These are phyloP conservation scores for Xylaria flabelliformis DNA, from an alignment of 495 filamentous ascomycete species.

Conservation along the genomic window DNA sequence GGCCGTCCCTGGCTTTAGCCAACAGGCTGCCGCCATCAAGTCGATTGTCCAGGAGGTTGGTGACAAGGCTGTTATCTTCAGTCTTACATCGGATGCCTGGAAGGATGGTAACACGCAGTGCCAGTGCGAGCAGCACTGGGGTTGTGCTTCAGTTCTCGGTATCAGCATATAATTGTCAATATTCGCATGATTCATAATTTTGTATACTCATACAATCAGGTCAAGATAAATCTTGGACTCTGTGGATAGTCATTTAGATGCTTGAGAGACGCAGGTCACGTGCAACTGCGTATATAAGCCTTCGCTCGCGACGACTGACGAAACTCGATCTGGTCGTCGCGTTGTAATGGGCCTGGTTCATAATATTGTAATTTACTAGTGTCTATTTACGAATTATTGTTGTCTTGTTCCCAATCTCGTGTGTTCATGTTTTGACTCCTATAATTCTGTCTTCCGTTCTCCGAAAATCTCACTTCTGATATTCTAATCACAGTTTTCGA, in stretches of 20 bases:
- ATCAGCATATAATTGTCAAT: conserved; percentile 36
- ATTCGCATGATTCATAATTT: conserved; percentile 25
- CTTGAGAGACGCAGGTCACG: neutral
- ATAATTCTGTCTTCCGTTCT: neutral
- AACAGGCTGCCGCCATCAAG: conserved; percentile 77
- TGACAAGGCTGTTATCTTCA: conserved; percentile 75
- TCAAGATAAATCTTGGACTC: neutral
- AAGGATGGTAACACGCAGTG: conserved; percentile 70
- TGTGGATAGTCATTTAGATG: neutral
- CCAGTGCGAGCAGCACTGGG: conserved; percentile 82
- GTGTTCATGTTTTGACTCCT: too few relatives aligned
- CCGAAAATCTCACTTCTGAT: too few relatives aligned
- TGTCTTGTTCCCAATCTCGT: conserved; percentile 10
- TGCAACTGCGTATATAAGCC: conserved; percentile 14
- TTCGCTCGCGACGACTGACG: neutral
- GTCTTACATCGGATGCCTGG: conserved; percentile 80
- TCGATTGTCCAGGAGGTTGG: conserved; percentile 63
- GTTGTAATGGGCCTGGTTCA: conserved; percentile 37
- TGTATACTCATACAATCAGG: conserved; percentile 3
- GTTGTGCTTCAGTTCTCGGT: conserved; percentile 54
- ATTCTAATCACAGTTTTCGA: neutral
- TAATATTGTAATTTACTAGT: conserved; percentile 50
- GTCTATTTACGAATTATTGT: conserved; percentile 36
- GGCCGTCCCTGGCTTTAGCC: conserved; percentile 66
- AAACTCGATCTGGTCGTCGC: neutral